phyloP scores from a whole-genome alignment of 129 eudicot genomes.

The Escallonia herrerae region DNA sequence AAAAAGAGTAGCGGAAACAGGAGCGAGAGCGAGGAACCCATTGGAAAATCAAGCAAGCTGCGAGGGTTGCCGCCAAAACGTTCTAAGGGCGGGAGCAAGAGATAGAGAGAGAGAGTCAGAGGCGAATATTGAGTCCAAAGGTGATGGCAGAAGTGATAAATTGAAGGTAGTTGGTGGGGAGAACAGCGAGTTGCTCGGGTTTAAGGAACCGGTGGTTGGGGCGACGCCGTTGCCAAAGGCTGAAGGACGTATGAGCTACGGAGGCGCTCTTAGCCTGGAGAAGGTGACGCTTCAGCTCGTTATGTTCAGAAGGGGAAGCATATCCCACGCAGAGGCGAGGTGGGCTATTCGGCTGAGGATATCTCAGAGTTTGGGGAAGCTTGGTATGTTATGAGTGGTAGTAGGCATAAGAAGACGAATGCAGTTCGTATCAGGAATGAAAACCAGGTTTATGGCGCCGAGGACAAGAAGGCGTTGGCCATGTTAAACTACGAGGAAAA shows the following conservation, averaged over 20 bases:
- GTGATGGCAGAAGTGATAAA: conserved; percentile 20
- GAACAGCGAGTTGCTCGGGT: conserved; percentile 37
- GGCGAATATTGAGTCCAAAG: conserved; percentile 4
- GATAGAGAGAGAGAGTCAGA: conserved; percentile 27
- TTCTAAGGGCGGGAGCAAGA: conserved; percentile 43
- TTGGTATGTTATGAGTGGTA: conserved; percentile 99
- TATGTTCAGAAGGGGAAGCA: conserved; percentile 98
- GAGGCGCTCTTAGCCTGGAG: no score
- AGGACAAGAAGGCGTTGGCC: conserved; percentile 89
- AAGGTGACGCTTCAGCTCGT: conserved; percentile 97
- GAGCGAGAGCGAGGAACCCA: conserved; percentile 33
- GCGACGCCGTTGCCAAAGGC: conserved; percentile 96
- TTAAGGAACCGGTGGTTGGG: conserved; percentile 75
- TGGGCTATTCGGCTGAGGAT: conserved; percentile 96
- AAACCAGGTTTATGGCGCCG: conserved; percentile 98
- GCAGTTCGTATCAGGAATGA: conserved; percentile 98
- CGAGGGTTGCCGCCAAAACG: no score
- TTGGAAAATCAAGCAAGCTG: no score
- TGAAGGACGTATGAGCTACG: no score
- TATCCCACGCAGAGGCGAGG: conserved; percentile 99
- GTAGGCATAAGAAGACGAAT: conserved; percentile 99
- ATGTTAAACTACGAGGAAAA: conserved; percentile 98
- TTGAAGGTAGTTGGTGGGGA: conserved; percentile 25
- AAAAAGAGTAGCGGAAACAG: conserved; percentile 27
- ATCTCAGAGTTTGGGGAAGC: conserved; percentile 74